Evolutionary conservation across 140 eudicot genomes (phyloP).

Genomic region (Bidens hawaiensis): DNA sequence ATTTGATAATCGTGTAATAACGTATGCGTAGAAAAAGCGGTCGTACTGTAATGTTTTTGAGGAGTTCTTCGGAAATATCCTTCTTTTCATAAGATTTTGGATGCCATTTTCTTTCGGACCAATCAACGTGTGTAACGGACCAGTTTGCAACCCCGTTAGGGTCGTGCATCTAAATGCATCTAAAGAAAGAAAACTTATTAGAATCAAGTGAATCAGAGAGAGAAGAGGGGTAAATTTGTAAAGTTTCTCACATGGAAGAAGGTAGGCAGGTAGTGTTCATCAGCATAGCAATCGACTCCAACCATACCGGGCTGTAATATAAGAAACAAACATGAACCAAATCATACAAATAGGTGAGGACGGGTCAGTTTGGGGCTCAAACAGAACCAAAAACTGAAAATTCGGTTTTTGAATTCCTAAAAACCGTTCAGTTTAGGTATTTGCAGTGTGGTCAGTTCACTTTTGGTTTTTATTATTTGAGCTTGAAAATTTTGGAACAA

Average conservation of each 20-base stretch:
- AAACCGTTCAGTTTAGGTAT: too few species aligned
- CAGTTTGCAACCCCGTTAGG: slow-evolving; percentile 88
- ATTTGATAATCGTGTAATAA: background rate
- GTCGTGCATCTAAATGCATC: slow-evolving; percentile 68
- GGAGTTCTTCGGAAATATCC: slow-evolving; percentile 58
- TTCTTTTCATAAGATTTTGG: slow-evolving; percentile 64
- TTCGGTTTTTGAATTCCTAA: too few species aligned
- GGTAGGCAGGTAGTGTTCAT: slow-evolving; percentile 93
- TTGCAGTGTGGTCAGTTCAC: too few species aligned
- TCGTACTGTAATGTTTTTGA: slow-evolving; percentile 73
- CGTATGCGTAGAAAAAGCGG: background rate
- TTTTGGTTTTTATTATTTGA: too few species aligned
- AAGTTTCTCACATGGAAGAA: slow-evolving; percentile 65
- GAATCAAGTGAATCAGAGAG: background rate
- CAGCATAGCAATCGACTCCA: slow-evolving; percentile 72
- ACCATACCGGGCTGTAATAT: slow-evolving; percentile 84
- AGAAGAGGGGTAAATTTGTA: background rate
- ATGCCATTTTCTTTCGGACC: slow-evolving; percentile 99
- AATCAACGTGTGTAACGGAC: slow-evolving; percentile 96
- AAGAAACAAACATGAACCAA: background rate
- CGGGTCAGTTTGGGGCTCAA: too few species aligned
- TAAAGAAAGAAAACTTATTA: background rate
- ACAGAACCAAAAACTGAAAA: too few species aligned
- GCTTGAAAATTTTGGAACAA: too few species aligned
- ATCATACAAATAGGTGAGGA: background rate